A percentile compares a stretch with the other conserved stretches of the same genome.
phyloP scores from a whole-genome alignment of 176 grass and related monocot genomes.

The Microstegium vimineum region DNA sequence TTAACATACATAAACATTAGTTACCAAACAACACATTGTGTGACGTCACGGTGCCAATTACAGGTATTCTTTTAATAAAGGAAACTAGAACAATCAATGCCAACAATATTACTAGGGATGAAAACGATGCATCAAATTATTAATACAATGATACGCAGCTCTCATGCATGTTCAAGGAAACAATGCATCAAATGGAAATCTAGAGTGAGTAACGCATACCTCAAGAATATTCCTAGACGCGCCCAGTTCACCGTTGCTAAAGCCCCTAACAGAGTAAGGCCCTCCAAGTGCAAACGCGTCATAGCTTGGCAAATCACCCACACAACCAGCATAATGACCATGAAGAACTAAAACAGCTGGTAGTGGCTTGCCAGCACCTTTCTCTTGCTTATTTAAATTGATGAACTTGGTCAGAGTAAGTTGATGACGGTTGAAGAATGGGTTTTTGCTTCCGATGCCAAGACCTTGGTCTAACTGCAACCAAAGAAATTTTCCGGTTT shows the following conservation, averaged over 20 bases:
- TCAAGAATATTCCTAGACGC: slow-evolving; percentile 95
- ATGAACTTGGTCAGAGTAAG: slow-evolving; percentile 84
- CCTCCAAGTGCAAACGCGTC: slow-evolving; percentile 94
- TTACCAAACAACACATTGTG: not conserved
- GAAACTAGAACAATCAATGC: not conserved
- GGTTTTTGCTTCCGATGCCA: slow-evolving; percentile 91
- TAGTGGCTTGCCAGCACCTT: slow-evolving; percentile 66
- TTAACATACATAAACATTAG: slow-evolving; percentile 16
- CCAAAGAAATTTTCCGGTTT: slow-evolving; percentile 12
- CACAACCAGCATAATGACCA: slow-evolving; percentile 89
- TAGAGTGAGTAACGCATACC: slow-evolving; percentile 41
- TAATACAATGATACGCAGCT: too few species aligned
- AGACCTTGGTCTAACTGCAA: slow-evolving; percentile 95
- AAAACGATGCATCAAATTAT: not conserved
- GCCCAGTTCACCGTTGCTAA: slow-evolving; percentile 83
- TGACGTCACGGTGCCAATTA: too few species aligned
- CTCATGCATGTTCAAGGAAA: too few species aligned
- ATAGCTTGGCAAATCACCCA: slow-evolving; percentile 92
- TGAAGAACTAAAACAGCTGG: slow-evolving; percentile 91
- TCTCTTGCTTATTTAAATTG: slow-evolving; percentile 76
- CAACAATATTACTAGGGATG: not conserved
- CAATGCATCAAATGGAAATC: not conserved
- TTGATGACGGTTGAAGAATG: slow-evolving; percentile 92
- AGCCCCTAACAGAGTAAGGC: slow-evolving; percentile 91
- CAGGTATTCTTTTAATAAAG: not conserved